A percentile compares a stretch with the other conserved stretches of the same genome.
phyloP scores from a whole-genome alignment of 169 alveolate genomes.

The Plasmodium cynomolgi region DNA sequence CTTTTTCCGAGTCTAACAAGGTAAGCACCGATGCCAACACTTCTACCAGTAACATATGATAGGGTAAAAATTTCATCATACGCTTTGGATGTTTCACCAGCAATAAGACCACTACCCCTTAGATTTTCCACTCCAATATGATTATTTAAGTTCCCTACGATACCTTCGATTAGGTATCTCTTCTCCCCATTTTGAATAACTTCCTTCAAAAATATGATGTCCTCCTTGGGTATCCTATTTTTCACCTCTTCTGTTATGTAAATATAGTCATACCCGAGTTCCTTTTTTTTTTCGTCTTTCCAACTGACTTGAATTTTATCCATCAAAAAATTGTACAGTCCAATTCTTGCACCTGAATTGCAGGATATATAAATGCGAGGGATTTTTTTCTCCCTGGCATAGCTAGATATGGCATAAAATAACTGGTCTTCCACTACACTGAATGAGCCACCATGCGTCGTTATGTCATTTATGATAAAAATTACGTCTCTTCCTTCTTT shows the following conservation, averaged over 20 bases:
- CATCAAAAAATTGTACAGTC: slow-evolving; percentile 84
- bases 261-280: slow-evolving; percentile 84
- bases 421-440: slow-evolving; percentile 79
- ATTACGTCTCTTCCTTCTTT: slow-evolving; percentile 87
- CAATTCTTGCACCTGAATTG: slow-evolving; percentile 90
- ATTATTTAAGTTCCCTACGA: slow-evolving; percentile 77
- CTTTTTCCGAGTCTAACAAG: slow-evolving; percentile 90
- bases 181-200: slow-evolving; percentile 78
- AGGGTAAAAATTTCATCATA: slow-evolving; percentile 89
- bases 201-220: slow-evolving; percentile 79
- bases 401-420: slow-evolving; percentile 84
- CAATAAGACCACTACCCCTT: slow-evolving; percentile 89
- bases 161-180: slow-evolving; percentile 65
- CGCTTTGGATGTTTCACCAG: slow-evolving; percentile 92
- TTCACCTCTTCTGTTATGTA: slow-evolving; percentile 83
- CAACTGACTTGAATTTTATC: slow-evolving; percentile 80
- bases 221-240: slow-evolving; percentile 73
- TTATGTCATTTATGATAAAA: slow-evolving; percentile 87
- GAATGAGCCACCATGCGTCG: slow-evolving; percentile 79
- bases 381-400: slow-evolving; percentile 85
- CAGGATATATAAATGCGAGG: slow-evolving; percentile 88
- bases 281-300: slow-evolving; percentile 83
- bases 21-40: slow-evolving; percentile 93
- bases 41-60: slow-evolving; percentile 89
- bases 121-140: slow-evolving; percentile 90